Percentiles rank a stretch among this genome's conserved stretches.
Evolutionary conservation across 2,329 filamentous ascomycete species (phyloP).

Genomic region (Hymenoscyphus salicellus): DNA sequence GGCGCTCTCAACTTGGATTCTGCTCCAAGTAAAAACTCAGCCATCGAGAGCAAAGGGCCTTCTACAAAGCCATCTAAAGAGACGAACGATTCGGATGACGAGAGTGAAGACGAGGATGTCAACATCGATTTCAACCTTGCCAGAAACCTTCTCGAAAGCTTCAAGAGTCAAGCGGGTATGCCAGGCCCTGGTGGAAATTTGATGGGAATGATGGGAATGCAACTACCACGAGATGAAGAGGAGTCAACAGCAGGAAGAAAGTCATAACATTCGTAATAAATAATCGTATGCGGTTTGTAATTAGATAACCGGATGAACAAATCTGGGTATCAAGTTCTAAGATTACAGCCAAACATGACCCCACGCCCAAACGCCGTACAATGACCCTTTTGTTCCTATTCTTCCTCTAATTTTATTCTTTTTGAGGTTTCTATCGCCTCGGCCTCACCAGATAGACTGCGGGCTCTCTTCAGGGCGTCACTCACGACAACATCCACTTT

Average conservation of each 20-base stretch:
- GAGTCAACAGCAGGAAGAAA: neutral
- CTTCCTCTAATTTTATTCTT: slow-evolving; percentile 23
- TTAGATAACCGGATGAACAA: neutral
- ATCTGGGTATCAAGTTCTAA: slow-evolving; percentile 1
- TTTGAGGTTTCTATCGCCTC: slow-evolving; percentile 19
- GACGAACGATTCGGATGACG: slow-evolving; percentile 39
- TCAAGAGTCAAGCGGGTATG: slow-evolving; percentile 84
- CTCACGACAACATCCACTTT: slow-evolving; percentile 29
- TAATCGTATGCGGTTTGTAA: neutral
- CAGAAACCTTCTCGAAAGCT: slow-evolving; percentile 86
- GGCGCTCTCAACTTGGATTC: slow-evolving; percentile 60
- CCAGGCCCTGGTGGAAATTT: slow-evolving; percentile 85
- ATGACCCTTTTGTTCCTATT: slow-evolving; percentile 1
- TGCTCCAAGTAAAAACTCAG: slow-evolving; percentile 34
- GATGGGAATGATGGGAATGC: slow-evolving; percentile 79
- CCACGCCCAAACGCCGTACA: slow-evolving; percentile 5
- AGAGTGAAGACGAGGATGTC: slow-evolving; percentile 59
- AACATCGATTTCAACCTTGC: slow-evolving; percentile 83
- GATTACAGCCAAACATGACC: neutral
- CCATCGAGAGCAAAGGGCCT: slow-evolving; percentile 23
- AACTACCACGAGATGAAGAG: slow-evolving; percentile 75
- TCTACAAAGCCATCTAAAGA: slow-evolving; percentile 21
- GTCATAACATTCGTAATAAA: neutral
- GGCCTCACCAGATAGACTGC: slow-evolving; percentile 20
- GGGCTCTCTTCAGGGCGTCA: slow-evolving; percentile 25